Evolutionary conservation across 805 yeast species (phyloP).

Genomic region (Lachancea waltii): DNA sequence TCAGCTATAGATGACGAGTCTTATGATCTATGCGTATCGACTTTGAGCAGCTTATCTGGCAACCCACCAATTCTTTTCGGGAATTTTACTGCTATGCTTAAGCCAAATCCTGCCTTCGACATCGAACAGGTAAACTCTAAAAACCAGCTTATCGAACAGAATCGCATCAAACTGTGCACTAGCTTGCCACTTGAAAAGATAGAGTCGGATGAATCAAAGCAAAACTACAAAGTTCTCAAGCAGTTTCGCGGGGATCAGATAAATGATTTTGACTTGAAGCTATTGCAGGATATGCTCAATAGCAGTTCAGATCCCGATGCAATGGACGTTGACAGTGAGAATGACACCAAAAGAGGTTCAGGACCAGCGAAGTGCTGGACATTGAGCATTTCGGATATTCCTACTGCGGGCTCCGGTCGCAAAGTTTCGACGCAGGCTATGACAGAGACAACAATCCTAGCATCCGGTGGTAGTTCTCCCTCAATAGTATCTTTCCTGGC

Average conservation of each 20-base stretch:
- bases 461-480: constrained; percentile 27
- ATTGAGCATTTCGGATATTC: constrained; percentile 61
- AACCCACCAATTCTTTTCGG: constrained; percentile 27
- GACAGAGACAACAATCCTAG: constrained; percentile 41
- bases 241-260: constrained; percentile 7
- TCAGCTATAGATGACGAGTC: constrained; percentile 27
- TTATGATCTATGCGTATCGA: constrained; percentile 24
- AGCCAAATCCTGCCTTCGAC: constrained; percentile 24
- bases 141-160: constrained; percentile 29
- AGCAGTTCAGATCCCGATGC: constrained; percentile 1
- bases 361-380: constrained; percentile 40
- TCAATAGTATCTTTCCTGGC: constrained; percentile 39
- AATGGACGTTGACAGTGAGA: constrained; percentile 8
- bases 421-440: constrained; percentile 61
- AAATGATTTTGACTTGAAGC: constrained; percentile 1
- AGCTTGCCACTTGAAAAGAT: constrained; percentile 19
- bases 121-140: constrained; percentile 24
- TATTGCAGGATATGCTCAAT: background rate
- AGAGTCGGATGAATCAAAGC: background rate
- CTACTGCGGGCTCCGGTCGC: constrained; percentile 60
- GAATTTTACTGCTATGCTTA: constrained; percentile 24
- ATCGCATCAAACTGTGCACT: constrained; percentile 25
- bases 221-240: constrained; percentile 19
- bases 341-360: background rate
- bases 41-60: constrained; percentile 27